phyloP scores from a whole-genome alignment of 192 early-diverging fungal genomes.

The Entomortierella beljakovae region DNA sequence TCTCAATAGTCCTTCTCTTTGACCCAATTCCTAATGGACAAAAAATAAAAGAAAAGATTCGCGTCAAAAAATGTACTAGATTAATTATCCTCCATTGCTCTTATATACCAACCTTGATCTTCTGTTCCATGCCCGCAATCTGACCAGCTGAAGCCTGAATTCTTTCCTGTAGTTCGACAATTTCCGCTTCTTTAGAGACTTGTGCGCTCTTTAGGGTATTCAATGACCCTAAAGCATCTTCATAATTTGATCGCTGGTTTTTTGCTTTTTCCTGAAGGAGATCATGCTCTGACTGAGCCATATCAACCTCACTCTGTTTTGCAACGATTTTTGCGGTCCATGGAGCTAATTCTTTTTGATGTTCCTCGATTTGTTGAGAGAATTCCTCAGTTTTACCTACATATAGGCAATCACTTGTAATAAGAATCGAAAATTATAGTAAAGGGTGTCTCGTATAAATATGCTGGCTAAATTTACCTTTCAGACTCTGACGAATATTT shows the following conservation, averaged over 20 bases:
- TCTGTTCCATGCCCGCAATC: slow-evolving; percentile 40
- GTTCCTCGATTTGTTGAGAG: slow-evolving; percentile 82
- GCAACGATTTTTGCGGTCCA: slow-evolving; percentile 87
- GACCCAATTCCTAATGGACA: slow-evolving; percentile 25
- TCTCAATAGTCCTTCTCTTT: slow-evolving; percentile 17
- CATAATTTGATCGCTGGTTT: slow-evolving; percentile 62
- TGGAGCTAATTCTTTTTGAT: slow-evolving; percentile 87
- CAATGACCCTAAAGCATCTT: slow-evolving; percentile 67
- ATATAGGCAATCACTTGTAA: too few relatives aligned
- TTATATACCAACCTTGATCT: slow-evolving; percentile 33
- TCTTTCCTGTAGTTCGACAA: slow-evolving; percentile 60
- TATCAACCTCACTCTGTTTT: slow-evolving; percentile 79
- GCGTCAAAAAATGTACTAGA: too few relatives aligned
- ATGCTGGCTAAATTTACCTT: slow-evolving; percentile 43
- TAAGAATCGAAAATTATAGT: too few relatives aligned
- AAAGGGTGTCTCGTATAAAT: not conserved
- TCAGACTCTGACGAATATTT: slow-evolving; percentile 80
- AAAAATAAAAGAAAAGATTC: not conserved
- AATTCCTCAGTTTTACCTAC: slow-evolving; percentile 90
- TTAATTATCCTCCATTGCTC: too few relatives aligned
- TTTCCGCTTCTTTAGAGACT: slow-evolving; percentile 47
- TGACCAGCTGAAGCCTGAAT: slow-evolving; percentile 41
- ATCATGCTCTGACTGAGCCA: slow-evolving; percentile 84
- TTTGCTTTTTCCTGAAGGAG: slow-evolving; percentile 76
- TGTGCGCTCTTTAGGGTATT: slow-evolving; percentile 48